Conservation (phyloP, 805 yeast genomes). For the Kluyveromyces aestuarii region DNA sequence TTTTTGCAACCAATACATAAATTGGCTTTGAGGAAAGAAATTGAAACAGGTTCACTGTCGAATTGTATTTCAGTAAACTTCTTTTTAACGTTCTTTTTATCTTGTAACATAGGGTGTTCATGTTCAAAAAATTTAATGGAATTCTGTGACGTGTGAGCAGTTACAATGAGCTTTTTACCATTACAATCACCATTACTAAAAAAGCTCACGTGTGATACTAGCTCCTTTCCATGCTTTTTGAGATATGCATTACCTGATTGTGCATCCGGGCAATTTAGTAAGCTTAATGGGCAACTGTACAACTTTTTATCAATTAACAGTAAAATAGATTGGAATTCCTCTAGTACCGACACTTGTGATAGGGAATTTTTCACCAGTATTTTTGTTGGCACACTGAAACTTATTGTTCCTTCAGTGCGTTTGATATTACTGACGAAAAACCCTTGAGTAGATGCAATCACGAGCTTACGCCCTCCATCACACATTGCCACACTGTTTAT, state of each 20-base stretch:
- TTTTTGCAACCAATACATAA: slow-evolving; percentile 92
- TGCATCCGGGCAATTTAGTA: slow-evolving; percentile 31
- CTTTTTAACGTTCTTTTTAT: slow-evolving; percentile 58
- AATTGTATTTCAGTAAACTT: slow-evolving; percentile 71
- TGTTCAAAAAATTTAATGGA: slow-evolving; percentile 85
- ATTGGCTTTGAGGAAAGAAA: slow-evolving; percentile 80
- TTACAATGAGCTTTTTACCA: slow-evolving; percentile 81
- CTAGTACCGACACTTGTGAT: slow-evolving; percentile 83
- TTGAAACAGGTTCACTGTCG: slow-evolving; percentile 82
- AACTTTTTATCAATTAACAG: slow-evolving; percentile 76
- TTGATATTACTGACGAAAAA: slow-evolving; percentile 72
- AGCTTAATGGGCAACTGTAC: slow-evolving; percentile 69
- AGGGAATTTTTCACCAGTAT: slow-evolving; percentile 69
- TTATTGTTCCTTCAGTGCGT: slow-evolving; percentile 35
- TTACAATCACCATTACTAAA: slow-evolving; percentile 91
- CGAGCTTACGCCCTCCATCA: slow-evolving; percentile 84
- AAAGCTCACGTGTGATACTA: slow-evolving; percentile 80
- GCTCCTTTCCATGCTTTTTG: slow-evolving; percentile 59
- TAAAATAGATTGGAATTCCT: slow-evolving; percentile 77
- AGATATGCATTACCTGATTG: slow-evolving; percentile 34
- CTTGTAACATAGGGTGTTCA: slow-evolving; percentile 51
- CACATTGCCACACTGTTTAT: slow-evolving; percentile 89
- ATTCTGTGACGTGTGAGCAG: slow-evolving; percentile 75
- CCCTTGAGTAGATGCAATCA: slow-evolving; percentile 90
- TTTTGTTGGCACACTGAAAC: slow-evolving; percentile 64